Conservation (phyloP, 768 basidiomycete genomes). For the Psilocybe tampanensis region DNA sequence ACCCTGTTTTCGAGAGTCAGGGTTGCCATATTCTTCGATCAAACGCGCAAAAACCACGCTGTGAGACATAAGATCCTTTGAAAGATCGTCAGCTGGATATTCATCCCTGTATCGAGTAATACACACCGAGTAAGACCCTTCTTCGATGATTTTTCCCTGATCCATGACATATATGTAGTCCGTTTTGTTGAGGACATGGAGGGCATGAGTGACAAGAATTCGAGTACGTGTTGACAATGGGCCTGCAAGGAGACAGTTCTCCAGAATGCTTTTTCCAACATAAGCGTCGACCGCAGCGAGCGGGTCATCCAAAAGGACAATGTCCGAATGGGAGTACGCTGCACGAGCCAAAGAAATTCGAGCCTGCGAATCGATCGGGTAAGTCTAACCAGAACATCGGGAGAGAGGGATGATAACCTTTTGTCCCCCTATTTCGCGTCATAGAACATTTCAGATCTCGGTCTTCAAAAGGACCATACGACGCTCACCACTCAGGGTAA, state of each 20-base stretch:
- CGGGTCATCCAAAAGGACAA: slow-evolving; percentile 83
- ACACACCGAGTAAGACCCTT: slow-evolving; percentile 59
- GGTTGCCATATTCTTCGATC: slow-evolving; percentile 57
- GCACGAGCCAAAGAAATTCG: slow-evolving; percentile 79
- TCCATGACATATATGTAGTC: slow-evolving; percentile 71
- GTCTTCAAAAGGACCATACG: neutral
- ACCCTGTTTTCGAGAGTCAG: slow-evolving; percentile 36
- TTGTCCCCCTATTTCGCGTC: slow-evolving; percentile 32
- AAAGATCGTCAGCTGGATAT: neutral
- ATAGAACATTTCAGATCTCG: neutral
- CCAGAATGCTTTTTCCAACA: slow-evolving; percentile 67
- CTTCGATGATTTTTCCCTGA: slow-evolving; percentile 57
- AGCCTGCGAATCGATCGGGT: slow-evolving; percentile 41
- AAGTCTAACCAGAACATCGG: neutral
- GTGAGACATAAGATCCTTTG: slow-evolving; percentile 47
- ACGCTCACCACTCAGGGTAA: slow-evolving; percentile 60
- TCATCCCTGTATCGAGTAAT: slow-evolving; percentile 1
- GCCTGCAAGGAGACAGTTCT: slow-evolving; percentile 58
- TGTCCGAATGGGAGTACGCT: slow-evolving; percentile 71
- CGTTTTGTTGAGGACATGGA: slow-evolving; percentile 58
- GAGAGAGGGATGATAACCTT: slow-evolving; percentile 26
- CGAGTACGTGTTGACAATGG: slow-evolving; percentile 57
- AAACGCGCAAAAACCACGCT: slow-evolving; percentile 49
- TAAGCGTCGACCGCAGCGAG: slow-evolving; percentile 80
- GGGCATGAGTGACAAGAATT: slow-evolving; percentile 62